A percentile compares a stretch with the other conserved stretches of the same genome.
Evolutionary conservation across 1,284 basidiomycete species (phyloP).

Genomic region (Pascua guehoae): DNA sequence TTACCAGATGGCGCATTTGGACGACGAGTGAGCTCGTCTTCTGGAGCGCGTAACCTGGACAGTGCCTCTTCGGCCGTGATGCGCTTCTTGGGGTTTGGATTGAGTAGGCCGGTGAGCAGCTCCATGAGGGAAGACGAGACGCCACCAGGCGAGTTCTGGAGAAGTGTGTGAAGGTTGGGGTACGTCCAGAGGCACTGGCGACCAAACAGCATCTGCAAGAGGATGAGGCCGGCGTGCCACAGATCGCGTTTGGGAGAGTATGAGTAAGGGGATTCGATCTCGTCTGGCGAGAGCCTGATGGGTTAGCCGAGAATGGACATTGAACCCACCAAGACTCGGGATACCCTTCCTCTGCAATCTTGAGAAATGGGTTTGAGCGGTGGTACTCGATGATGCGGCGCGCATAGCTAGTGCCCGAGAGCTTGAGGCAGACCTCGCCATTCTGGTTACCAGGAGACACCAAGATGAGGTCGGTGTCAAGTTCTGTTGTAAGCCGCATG

Average conservation of each 20-base stretch:
- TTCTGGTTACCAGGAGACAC: slow-evolving; percentile 21
- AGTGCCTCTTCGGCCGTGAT: slow-evolving; percentile 43
- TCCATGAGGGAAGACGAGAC: slow-evolving; percentile 32
- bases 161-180: slow-evolving; percentile 32
- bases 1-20: slow-evolving; percentile 7
- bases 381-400: slow-evolving; percentile 45
- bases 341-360: slow-evolving; percentile 26
- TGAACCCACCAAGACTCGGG: slow-evolving; percentile 38
- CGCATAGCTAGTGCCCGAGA: slow-evolving; percentile 44
- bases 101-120: slow-evolving; percentile 36
- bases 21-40: slow-evolving; percentile 26
- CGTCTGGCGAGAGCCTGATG: slow-evolving; percentile 43
- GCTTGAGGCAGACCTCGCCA: slow-evolving; percentile 33
- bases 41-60: slow-evolving; percentile 22
- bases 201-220: slow-evolving; percentile 45
- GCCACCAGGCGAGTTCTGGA: slow-evolving; percentile 31
- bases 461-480: slow-evolving; percentile 40
- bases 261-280: slow-evolving; percentile 43
- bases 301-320: background rate
- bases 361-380: slow-evolving; percentile 47
- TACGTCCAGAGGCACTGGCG: slow-evolving; percentile 33
- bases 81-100: slow-evolving; percentile 39
- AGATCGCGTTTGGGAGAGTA: slow-evolving; percentile 46
- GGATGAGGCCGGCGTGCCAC: slow-evolving; percentile 45
- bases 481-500: slow-evolving; percentile 18